Conservation (phyloP, 2,329 filamentous ascomycete genomes). For the Colletotrichum magnum region DNA sequence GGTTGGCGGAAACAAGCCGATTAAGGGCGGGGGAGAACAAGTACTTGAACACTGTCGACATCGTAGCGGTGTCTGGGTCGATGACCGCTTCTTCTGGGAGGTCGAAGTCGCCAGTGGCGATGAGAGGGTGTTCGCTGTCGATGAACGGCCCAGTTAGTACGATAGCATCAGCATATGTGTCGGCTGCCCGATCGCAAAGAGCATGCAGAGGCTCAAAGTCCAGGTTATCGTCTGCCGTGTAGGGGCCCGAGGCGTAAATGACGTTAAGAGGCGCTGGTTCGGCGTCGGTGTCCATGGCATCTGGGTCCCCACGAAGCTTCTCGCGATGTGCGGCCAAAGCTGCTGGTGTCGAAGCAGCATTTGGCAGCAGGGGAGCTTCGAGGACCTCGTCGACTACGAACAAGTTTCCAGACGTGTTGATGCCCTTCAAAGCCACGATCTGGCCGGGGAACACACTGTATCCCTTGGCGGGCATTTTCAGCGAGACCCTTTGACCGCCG, state of each 20-base stretch:
- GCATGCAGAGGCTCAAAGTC: slow-evolving; percentile 89
- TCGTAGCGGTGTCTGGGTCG: slow-evolving; percentile 83
- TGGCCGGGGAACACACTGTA: slow-evolving; percentile 96
- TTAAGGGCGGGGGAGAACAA: slow-evolving; percentile 82
- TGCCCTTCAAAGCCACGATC: slow-evolving; percentile 88
- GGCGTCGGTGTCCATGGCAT: slow-evolving; percentile 70
- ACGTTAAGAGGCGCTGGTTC: slow-evolving; percentile 79
- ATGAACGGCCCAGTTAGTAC: slow-evolving; percentile 90
- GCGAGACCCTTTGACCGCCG: slow-evolving; percentile 83
- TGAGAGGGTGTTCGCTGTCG: slow-evolving; percentile 89
- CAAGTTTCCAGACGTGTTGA: slow-evolving; percentile 86
- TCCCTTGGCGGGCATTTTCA: slow-evolving; percentile 77
- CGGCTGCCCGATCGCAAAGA: slow-evolving; percentile 82
- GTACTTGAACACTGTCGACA: slow-evolving; percentile 86
- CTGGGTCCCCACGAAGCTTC: slow-evolving; percentile 75
- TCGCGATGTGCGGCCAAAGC: slow-evolving; percentile 78
- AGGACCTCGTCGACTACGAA: slow-evolving; percentile 87
- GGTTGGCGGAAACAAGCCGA: slow-evolving; percentile 78
- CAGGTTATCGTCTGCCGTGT: slow-evolving; percentile 92
- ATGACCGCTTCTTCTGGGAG: slow-evolving; percentile 76
- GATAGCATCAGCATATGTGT: slow-evolving; percentile 82
- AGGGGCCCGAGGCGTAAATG: slow-evolving; percentile 87
- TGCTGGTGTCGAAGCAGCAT: slow-evolving; percentile 77
- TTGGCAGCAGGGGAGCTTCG: slow-evolving; percentile 79
- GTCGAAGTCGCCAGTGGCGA: slow-evolving; percentile 85